Evolutionary conservation across 495 filamentous ascomycete species (phyloP).

Genomic region (Penicillium maclennaniae): DNA sequence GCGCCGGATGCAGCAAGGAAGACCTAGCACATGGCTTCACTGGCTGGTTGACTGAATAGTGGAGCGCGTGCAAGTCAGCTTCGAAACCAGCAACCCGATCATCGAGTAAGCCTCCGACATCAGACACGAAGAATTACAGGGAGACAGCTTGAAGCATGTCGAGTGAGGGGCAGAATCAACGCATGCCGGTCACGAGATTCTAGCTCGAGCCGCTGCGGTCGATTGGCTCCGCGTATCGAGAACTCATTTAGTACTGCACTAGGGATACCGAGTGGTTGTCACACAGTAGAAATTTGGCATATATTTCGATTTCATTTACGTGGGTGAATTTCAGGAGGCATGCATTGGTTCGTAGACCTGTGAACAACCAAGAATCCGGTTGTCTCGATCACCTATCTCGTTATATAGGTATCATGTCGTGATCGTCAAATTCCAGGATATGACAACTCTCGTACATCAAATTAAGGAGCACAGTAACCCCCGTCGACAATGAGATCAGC

Average conservation of each 20-base stretch:
- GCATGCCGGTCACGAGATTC: background rate
- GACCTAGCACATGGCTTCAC: background rate
- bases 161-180: background rate
- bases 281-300: background rate
- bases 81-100: background rate
- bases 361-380: background rate
- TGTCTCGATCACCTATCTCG: background rate
- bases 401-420: background rate
- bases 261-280: background rate
- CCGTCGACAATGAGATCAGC: constrained; percentile 71
- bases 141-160: background rate
- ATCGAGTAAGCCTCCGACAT: background rate
- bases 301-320: background rate
- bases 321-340: background rate
- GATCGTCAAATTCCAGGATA: background rate
- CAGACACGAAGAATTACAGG: background rate
- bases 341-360: background rate
- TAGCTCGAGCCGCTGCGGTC: background rate
- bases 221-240: background rate
- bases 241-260: background rate
- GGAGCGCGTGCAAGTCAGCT: background rate
- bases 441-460: background rate
- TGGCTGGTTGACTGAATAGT: background rate
- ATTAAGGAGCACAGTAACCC: constrained; percentile 40
- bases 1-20: background rate